Evolutionary conservation across 495 filamentous ascomycete genomes (phyloP).

Genomic region (Pyrenopolyporus hunteri): DNA sequence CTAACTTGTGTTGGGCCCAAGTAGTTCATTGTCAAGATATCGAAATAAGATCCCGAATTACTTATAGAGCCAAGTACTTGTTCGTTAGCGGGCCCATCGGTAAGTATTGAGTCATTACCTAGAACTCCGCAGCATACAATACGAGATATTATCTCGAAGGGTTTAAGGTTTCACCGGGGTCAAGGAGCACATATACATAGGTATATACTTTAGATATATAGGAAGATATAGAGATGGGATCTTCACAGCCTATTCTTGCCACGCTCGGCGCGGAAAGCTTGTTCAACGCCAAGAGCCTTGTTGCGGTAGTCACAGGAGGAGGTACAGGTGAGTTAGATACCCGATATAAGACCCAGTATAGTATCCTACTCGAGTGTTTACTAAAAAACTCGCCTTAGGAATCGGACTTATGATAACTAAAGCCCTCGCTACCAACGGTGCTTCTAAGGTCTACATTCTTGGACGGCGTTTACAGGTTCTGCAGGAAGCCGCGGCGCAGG

Average conservation of each 20-base stretch:
- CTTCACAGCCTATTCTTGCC: slow-evolving; percentile 15
- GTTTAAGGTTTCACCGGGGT: no score
- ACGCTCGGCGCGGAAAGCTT: slow-evolving; percentile 50
- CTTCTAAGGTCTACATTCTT: slow-evolving; percentile 72
- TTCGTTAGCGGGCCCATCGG: no score
- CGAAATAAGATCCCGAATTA: not conserved
- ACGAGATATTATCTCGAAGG: no score
- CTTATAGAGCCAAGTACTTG: no score
- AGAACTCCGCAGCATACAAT: no score
- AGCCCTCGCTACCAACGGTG: slow-evolving; percentile 68
- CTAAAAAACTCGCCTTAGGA: slow-evolving; percentile 47
- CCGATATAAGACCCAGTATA: not conserved
- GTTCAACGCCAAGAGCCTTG: slow-evolving; percentile 63
- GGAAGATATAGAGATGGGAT: slow-evolving; percentile 24
- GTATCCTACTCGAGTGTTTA: not conserved
- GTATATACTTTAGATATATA: no score
- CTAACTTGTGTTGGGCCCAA: no score
- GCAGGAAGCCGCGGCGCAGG: slow-evolving; percentile 51
- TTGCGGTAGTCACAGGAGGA: slow-evolving; percentile 69
- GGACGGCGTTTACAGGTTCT: slow-evolving; percentile 67
- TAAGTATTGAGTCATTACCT: no score
- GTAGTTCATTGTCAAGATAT: not conserved
- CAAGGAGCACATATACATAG: no score
- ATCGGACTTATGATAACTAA: slow-evolving; percentile 72
- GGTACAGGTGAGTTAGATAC: slow-evolving; percentile 56